Evolutionary conservation across 768 basidiomycete species (phyloP), one percentile per base, ranked within the genome.

Genomic region (Trametopsis cervina): DNA sequence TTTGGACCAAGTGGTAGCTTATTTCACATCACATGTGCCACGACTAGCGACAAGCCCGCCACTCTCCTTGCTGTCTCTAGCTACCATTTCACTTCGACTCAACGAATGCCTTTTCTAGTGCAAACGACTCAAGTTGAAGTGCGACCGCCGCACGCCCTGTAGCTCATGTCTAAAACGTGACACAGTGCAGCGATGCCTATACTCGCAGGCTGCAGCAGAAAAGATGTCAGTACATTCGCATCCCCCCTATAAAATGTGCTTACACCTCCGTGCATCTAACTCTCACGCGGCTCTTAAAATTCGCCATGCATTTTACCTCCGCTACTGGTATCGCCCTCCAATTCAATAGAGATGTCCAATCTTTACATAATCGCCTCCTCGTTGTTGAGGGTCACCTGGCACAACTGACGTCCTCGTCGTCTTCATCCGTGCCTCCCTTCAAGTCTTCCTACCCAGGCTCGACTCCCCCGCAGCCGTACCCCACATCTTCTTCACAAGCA

Each of bases 41-140:
- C n/a, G n/a, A n/a, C n/a, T 33, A 33, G 29, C 9, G 15, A 33
- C 29, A 7, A 7, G 15, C 15, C 15, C 15, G 29, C 29, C 29
- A 33, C 29, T 7, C 29, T 33, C 15, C 29, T 7, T 33, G 9
- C 7, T 33, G 29, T 15, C 15, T 7, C 15, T 15, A 33, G 29
- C 17, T 22, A 40, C 11, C n/a, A n/a, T n/a, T n/a, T n/a, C n/a
- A n/a, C n/a, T n/a, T n/a, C n/a, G n/a, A n/a, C n/a, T n/a, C n/a
- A n/a, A n/a, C 36, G 9, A 13, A n/a, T 1, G 11, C 22, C 39
- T 39, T 22, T n/a, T 37, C 4, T 60, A 91, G 85, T 92, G 89
- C 70, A 91, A 91, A 63, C 85, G 89, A 3, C 73, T 91, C 45
- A 92, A 92, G 57, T 74, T 91, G 45, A 89, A 83, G 68, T 92